Evolutionary conservation across 148 eudicot species (phyloP), one percentile per base, ranked within the genome.

Genomic region (Nepenthes gracilis): DNA sequence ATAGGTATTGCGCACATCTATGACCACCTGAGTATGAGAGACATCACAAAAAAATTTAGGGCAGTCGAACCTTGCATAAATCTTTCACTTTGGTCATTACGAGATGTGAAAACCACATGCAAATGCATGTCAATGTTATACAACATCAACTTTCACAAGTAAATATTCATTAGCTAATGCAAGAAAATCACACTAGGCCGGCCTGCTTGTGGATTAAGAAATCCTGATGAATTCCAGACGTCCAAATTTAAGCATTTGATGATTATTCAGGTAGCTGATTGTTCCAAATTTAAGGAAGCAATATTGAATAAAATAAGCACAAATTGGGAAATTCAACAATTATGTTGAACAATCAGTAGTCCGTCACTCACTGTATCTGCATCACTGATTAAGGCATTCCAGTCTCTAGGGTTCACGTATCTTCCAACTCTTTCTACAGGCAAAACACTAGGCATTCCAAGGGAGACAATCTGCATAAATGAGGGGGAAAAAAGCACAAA

Each of bases 361-460:
- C 45, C 8, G 6, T 40, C 45, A 77, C 88, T 79, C 68, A 93
- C 98, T 12, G 90, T 84, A 61, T 88, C 80, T 57, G 96, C 96
- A 73, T 88, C 88, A 54, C 81, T 77, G 63, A 93, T 88, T 70
- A 93, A 65, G 51, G 69, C 23, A 55, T 88, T 93, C 98, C 98
- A 93, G 47, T 93, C 96, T 71, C 63, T 64, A 35, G 98, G 96
- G 68, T 74, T 79, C 33, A 93, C 83, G 68, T 92, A 88, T 55
- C 75, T 76, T 62, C 98, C 98, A 71, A 93, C 98, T 72, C 77
- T 88, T 75, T 93, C 96, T 35, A 69, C 77, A 13, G 98, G 98
- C 62, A 83, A 80, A 52, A 88, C 95, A 34, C 81, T 73, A 36
- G 98, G 98, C 96, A 88, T 84, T 72, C 98, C 96, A 37, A 88